Evolutionary conservation across 495 filamentous ascomycete species (phyloP), one percentile per base, ranked within the genome.

Genomic region (Tetracladium marchalianum): DNA sequence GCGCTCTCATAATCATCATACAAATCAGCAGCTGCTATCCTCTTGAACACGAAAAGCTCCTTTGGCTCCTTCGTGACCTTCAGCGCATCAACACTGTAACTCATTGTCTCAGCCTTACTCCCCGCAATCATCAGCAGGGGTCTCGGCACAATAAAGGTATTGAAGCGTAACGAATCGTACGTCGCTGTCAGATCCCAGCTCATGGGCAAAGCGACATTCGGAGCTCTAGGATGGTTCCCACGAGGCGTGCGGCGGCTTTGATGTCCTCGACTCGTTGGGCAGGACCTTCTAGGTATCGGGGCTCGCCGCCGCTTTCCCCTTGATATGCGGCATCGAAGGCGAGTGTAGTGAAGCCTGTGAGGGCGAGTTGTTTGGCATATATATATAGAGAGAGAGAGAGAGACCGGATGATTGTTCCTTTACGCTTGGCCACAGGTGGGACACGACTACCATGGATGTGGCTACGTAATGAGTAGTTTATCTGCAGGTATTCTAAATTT

Each of bases 61-160:
- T 66, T 50, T 15, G 66, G 66, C 42, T 67, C 58, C 36, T 52
- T 53, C 2, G 66, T 63, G 11, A 6, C 11, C n/a, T 17, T 44
- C 31, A 66, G 47, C n/a, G 53, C 62, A 1, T 56, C 53, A 46
- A 61, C 47, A 42, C 63, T 66, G 44, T 54, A 65, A 12, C 56
- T 50, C 12, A 44, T 15, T 11, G 66, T 63, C 18, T 56, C 47
- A 11, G 68, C 66, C 39, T 56, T 36, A 8, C 44, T 39, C 8
- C 66, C 68, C 1, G 55, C 53, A 47, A 69, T 64, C 63, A 68
- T 66, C 44, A 67, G 51, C 31, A 67, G 36, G 12, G 64, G 66
- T 10, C 60, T 43, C 11, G 64, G 62, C n/a, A 41, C 44, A 35
- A 44, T 50, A 10, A 8, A 34, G 61, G 63, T 33, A 5, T 54